Evolutionary conservation across 495 filamentous ascomycete species (phyloP).

Genomic region (Pseudomonodictys pantanalensis): DNA sequence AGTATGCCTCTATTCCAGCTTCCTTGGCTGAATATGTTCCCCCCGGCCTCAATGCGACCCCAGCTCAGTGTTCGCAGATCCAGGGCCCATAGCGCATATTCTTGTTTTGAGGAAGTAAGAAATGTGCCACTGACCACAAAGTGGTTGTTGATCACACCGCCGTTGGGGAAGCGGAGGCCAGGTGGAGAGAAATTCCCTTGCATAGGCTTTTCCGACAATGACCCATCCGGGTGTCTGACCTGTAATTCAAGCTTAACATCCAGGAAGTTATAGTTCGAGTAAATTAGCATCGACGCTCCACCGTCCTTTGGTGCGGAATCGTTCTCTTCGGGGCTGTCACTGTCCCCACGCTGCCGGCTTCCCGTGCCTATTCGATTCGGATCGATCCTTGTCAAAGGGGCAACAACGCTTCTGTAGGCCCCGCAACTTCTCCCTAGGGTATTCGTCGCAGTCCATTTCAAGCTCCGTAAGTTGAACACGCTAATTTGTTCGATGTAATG

Average conservation of each 20-base stretch:
- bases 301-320: conserved; percentile 46
- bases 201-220: conserved; percentile 84
- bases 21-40: conserved; percentile 86
- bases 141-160: conserved; percentile 87
- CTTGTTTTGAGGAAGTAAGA: conserved; percentile 93
- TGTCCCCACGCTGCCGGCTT: conserved; percentile 42
- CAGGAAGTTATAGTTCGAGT: conserved; percentile 98
- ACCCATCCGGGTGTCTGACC: conserved; percentile 78
- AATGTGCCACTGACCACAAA: conserved; percentile 97
- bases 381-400: conserved; percentile 68
- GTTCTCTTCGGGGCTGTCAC: conserved; percentile 20
- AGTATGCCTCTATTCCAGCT: conserved; percentile 95
- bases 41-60: conserved; percentile 95
- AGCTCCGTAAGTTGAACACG: conserved; percentile 92
- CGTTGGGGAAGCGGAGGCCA: conserved; percentile 90
- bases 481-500: conserved; percentile 98
- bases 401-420: conserved; percentile 92
- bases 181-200: conserved; percentile 80
- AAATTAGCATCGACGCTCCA: conserved; percentile 87
- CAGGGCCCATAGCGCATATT: conserved; percentile 95
- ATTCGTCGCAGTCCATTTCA: conserved; percentile 91
- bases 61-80: conserved; percentile 84
- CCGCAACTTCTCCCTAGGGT: conserved; percentile 85
- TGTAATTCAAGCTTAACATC: conserved; percentile 96
- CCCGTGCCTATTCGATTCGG: conserved; percentile 69